Conservation (phyloP, 192 early-diverging fungal species). For the Coemansia sp. region DNA sequence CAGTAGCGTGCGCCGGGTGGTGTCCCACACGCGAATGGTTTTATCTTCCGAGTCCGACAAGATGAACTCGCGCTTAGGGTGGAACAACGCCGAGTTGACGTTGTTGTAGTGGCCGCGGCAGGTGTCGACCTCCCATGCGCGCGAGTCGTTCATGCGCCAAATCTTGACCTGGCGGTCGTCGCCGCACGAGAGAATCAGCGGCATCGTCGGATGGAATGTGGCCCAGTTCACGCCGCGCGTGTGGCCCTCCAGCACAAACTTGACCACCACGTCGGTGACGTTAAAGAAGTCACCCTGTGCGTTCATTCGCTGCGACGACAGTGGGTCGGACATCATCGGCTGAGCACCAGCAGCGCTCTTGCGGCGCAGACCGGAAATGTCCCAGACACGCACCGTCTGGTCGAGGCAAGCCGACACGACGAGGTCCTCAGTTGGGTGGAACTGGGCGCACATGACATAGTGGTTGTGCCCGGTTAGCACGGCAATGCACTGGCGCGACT, state of each 20-base stretch:
- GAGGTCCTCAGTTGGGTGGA: slow-evolving; percentile 97
- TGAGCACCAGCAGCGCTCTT: slow-evolving; percentile 50
- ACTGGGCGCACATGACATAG: slow-evolving; percentile 98
- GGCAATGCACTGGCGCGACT: slow-evolving; percentile 94
- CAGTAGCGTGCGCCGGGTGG: slow-evolving; percentile 87
- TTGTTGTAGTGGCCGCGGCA: slow-evolving; percentile 99
- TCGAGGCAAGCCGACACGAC: slow-evolving; percentile 95
- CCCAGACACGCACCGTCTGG: slow-evolving; percentile 99
- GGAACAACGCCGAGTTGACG: slow-evolving; percentile 90
- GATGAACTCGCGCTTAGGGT: slow-evolving; percentile 93
- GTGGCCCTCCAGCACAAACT: slow-evolving; percentile 98
- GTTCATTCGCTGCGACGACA: slow-evolving; percentile 44
- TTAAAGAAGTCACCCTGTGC: slow-evolving; percentile 95
- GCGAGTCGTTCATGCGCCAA: slow-evolving; percentile 98
- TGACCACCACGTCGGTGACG: slow-evolving; percentile 91
- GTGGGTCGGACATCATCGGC: slow-evolving; percentile 38
- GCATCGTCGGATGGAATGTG: slow-evolving; percentile 93
- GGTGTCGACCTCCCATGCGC: slow-evolving; percentile 99
- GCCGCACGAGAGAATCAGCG: slow-evolving; percentile 92
- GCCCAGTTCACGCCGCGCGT: slow-evolving; percentile 98
- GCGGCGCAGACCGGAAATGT: slow-evolving; percentile 80
- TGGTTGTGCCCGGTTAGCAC: slow-evolving; percentile 98
- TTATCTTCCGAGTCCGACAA: slow-evolving; percentile 94
- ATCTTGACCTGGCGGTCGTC: slow-evolving; percentile 98
- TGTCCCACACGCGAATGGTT: slow-evolving; percentile 98